A percentile compares a stretch with the other conserved stretches of the same genome.
These are phyloP conservation scores for Phoma sp. DNA, from an alignment of 2,329 filamentous ascomycete species.

Conservation along the genomic window DNA sequence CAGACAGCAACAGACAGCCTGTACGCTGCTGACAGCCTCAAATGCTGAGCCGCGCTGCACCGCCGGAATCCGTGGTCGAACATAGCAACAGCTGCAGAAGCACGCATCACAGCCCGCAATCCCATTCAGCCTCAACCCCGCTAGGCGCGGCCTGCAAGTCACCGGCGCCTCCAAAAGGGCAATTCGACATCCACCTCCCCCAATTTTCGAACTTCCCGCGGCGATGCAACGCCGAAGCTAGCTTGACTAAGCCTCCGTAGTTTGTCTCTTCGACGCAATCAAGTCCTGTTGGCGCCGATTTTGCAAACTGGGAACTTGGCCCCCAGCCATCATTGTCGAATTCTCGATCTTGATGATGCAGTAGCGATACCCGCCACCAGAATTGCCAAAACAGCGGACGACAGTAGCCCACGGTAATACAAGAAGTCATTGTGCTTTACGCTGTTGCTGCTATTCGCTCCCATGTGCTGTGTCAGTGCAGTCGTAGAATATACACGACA, in stretches of 20 bases:
- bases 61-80: not conserved
- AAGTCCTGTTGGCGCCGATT: constrained; percentile 1
- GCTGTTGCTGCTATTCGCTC: not conserved
- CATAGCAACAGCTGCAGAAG: constrained; percentile 3
- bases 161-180: not conserved
- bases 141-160: constrained; percentile 1
- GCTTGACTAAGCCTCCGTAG: constrained; percentile 1
- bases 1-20: not conserved
- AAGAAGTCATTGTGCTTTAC: not conserved
- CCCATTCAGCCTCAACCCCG: constrained; percentile 13
- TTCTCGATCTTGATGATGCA: not conserved
- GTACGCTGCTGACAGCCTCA: not conserved
- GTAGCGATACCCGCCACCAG: not conserved
- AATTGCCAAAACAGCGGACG: not conserved
- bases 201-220: not conserved
- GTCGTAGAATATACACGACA: not conserved
- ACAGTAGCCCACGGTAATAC: not conserved
- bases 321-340: not conserved
- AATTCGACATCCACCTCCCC: not conserved
- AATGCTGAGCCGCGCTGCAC: not conserved
- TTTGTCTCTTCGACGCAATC: not conserved
- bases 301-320: not conserved
- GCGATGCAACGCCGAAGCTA: constrained; percentile 1
- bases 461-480: not conserved
- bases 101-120: not conserved